These are phyloP conservation scores for Eucalyptus cloeziana DNA, from an alignment of 345 rosid genomes.

Conservation along the genomic window DNA sequence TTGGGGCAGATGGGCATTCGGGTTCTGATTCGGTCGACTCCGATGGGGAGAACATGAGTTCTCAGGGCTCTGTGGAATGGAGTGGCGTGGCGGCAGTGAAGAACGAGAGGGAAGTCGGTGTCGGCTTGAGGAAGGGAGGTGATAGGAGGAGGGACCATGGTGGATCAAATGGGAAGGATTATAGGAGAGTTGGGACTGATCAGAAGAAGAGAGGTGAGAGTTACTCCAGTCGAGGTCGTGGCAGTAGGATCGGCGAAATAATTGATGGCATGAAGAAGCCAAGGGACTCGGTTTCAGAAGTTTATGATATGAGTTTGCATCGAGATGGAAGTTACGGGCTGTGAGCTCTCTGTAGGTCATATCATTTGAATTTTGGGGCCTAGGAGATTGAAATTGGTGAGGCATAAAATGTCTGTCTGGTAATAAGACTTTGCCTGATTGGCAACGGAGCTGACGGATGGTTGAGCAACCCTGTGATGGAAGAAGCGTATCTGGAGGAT, in stretches of 20 bases:
- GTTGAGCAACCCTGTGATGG: neutral
- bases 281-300: constrained; percentile 2
- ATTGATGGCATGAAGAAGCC: neutral
- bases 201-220: constrained; percentile 9
- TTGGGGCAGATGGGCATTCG: neutral
- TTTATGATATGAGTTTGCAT: constrained; percentile 26
- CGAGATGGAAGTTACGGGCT: constrained; percentile 25
- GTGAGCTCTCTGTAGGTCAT: neutral
- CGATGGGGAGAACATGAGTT: neutral
- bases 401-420: neutral
- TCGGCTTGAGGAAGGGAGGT: neutral
- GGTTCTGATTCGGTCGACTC: neutral
- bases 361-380: neutral
- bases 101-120: neutral
- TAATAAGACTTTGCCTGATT: neutral
- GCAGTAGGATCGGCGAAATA: neutral
- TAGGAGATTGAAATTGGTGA: neutral
- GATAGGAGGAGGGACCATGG: neutral
- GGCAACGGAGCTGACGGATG: neutral
- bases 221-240: neutral
- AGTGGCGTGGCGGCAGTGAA: neutral
- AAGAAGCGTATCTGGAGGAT: neutral
- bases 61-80: neutral
- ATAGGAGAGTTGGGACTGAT: neutral
- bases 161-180: neutral